Conservation (phyloP, 139 green algal genomes). For the Micractinium conductrix region DNA sequence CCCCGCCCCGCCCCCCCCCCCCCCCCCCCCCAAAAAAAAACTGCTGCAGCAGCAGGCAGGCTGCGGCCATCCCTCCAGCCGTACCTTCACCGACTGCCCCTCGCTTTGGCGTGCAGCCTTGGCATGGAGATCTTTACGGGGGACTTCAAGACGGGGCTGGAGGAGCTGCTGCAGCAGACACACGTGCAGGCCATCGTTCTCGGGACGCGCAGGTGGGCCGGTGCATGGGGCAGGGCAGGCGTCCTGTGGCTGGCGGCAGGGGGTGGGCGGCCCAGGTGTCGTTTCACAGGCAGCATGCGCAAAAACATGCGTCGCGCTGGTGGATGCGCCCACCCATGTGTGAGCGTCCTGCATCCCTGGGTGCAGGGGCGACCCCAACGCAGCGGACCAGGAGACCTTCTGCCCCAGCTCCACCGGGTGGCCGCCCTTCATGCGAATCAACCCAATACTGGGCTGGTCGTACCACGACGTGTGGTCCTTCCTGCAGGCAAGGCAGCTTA, state of each 20-base stretch:
- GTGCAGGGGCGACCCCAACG: conserved; percentile 88
- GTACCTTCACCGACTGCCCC: too few species aligned
- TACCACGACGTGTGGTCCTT: conserved; percentile 96
- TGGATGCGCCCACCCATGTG: too few species aligned
- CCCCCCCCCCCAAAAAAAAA: background rate
- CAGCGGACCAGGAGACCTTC: conserved; percentile 85
- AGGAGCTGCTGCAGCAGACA: conserved; percentile 54
- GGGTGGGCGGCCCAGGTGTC: too few species aligned
- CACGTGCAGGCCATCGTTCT: conserved; percentile 78
- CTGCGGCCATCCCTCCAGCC: too few species aligned
- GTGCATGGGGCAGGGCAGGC: too few species aligned
- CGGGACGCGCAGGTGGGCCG: conserved; percentile 76
- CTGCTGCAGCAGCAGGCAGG: too few species aligned
- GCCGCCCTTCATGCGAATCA: conserved; percentile 97
- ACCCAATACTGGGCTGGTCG: conserved; percentile 94
- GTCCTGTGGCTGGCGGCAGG: background rate
- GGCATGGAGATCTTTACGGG: conserved; percentile 62
- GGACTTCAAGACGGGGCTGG: conserved; percentile 82
- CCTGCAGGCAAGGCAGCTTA: conserved; percentile 48
- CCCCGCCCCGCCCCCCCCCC: background rate
- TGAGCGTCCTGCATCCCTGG: too few species aligned
- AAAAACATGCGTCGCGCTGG: too few species aligned
- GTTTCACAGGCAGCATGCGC: too few species aligned
- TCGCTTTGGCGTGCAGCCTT: background rate
- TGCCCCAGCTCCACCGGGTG: conserved; percentile 86